Percentiles rank a stretch among this genome's conserved stretches.
Conservation (phyloP, 192 early-diverging fungal genomes). For the Cetraspora pellucida region DNA sequence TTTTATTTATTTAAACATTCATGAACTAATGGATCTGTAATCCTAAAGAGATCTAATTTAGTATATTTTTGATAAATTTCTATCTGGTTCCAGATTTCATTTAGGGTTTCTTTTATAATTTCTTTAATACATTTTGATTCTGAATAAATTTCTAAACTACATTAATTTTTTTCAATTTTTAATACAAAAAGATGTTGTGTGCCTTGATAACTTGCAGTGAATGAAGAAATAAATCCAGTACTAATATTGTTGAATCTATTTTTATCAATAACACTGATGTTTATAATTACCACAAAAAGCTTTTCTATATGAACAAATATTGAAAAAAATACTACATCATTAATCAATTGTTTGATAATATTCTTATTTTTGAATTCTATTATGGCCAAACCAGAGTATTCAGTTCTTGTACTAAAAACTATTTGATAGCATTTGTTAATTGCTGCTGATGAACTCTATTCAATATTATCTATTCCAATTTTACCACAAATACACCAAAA, state of each 20-base stretch:
- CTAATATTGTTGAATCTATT: not conserved
- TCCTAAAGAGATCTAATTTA: not conserved
- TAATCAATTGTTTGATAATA: not conserved
- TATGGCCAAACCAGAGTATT: not conserved
- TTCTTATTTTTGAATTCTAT: not conserved
- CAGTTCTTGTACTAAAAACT: not conserved
- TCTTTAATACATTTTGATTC: not conserved
- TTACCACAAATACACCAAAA: not conserved
- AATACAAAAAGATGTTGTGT: not conserved
- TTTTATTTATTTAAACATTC: not conserved
- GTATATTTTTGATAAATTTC: not conserved
- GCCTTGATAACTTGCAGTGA: not conserved
- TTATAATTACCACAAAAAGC: not conserved
- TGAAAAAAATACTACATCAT: not conserved
- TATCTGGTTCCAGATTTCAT: not conserved
- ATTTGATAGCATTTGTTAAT: not conserved
- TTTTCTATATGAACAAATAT: not conserved
- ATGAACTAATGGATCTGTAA: not conserved
- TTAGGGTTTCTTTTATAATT: not conserved
- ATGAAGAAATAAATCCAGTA: not conserved
- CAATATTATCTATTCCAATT: not conserved
- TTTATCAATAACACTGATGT: not conserved
- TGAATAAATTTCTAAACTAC: not conserved
- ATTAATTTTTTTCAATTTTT: not conserved
- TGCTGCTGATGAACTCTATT: not conserved